Percentiles rank a stretch among this genome's conserved stretches.
Evolutionary conservation across 495 filamentous ascomycete genomes (phyloP).

Genomic region (Tuber borchii): DNA sequence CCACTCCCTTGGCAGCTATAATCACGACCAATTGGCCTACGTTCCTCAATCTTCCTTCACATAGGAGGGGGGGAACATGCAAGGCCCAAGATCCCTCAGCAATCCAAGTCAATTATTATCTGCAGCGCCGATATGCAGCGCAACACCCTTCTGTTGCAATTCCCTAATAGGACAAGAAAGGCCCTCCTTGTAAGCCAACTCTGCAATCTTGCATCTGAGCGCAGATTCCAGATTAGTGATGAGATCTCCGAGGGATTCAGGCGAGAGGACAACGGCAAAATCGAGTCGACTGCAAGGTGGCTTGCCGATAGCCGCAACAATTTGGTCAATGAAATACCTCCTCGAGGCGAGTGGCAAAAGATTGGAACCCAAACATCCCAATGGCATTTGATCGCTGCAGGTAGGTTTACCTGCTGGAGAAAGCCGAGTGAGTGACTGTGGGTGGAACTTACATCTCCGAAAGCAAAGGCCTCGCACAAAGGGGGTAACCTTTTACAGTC

Average conservation of each 20-base stretch:
- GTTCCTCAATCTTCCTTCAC: too few relatives aligned
- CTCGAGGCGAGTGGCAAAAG: conserved; percentile 42
- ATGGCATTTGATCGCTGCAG: conserved; percentile 41
- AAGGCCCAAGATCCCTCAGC: conserved; percentile 24
- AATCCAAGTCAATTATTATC: conserved; percentile 40
- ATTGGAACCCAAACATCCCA: conserved; percentile 17
- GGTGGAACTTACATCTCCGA: conserved; percentile 40
- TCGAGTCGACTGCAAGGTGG: conserved; percentile 41
- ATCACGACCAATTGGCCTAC: too few relatives aligned
- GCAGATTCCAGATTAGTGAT: conserved; percentile 53
- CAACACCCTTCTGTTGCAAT: conserved; percentile 54
- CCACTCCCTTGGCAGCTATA: conserved; percentile 27
- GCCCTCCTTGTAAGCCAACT: conserved; percentile 52
- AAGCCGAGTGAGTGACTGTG: conserved; percentile 21
- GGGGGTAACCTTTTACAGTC: conserved; percentile 49
- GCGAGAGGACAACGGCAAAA: conserved; percentile 50
- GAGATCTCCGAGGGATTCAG: conserved; percentile 58
- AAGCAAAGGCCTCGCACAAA: conserved; percentile 51
- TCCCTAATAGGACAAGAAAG: conserved; percentile 54
- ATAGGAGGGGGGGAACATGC: background rate
- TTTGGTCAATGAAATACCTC: conserved; percentile 55
- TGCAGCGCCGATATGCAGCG: conserved; percentile 60
- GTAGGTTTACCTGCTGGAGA: conserved; percentile 44
- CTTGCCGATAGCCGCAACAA: conserved; percentile 42
- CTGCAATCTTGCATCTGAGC: conserved; percentile 51